These are phyloP conservation scores for Pueraria montana DNA, from an alignment of 306 rosid genomes.

Conservation along the genomic window DNA sequence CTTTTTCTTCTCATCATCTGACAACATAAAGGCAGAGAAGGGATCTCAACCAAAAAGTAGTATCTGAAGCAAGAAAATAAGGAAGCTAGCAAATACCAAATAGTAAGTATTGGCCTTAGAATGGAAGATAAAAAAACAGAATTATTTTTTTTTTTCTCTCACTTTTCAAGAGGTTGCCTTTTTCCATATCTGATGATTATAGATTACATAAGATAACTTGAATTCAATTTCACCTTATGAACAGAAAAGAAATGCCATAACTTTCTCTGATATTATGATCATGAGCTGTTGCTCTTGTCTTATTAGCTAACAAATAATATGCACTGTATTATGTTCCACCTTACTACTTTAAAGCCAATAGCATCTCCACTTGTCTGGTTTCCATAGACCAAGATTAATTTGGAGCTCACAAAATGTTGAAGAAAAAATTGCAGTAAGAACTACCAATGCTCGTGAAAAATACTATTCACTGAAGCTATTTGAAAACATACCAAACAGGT, in stretches of 20 bases:
- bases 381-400: not conserved
- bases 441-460: not conserved
- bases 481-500: slow-evolving; percentile 57
- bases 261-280: not conserved
- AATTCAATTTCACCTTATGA: not conserved
- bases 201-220: too few relatives aligned
- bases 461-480: not conserved
- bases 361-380: not conserved
- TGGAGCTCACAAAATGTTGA: not conserved
- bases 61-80: not conserved
- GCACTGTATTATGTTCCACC: not conserved
- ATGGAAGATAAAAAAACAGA: not conserved
- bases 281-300: not conserved
- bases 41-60: not conserved
- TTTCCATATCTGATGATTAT: not conserved
- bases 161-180: not conserved
- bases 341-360: not conserved
- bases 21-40: not conserved
- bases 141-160: not conserved
- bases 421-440: not conserved
- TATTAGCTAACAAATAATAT: not conserved
- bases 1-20: slow-evolving; percentile 50
- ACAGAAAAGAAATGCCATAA: not conserved
- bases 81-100: not conserved
- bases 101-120: not conserved